phyloP scores from a whole-genome alignment of 768 basidiomycete species.

The Xerocomus potaroensis region DNA sequence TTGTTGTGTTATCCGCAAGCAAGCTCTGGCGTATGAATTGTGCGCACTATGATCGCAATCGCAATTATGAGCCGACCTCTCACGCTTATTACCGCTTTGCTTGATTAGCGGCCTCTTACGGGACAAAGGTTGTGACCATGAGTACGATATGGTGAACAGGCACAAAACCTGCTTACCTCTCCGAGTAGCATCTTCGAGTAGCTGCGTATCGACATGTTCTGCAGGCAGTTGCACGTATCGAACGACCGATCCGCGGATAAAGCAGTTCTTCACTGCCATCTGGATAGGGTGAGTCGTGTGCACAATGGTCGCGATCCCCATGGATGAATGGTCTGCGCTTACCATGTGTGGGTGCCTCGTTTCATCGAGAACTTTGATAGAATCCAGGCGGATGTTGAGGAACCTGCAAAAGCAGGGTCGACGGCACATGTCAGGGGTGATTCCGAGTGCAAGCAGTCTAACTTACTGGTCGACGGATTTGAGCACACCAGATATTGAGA shows the following conservation, averaged over 20 bases:
- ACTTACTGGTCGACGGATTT: conserved; percentile 98
- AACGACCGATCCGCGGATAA: conserved; percentile 97
- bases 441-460: neutral
- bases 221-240: conserved; percentile 95
- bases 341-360: conserved; percentile 98
- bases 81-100: conserved; percentile 32
- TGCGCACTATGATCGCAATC: no score
- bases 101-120: conserved; percentile 40
- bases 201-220: conserved; percentile 89
- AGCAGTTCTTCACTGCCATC: conserved; percentile 99
- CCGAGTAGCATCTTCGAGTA: conserved; percentile 94
- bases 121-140: conserved; percentile 1
- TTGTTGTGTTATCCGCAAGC: neutral
- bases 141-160: neutral
- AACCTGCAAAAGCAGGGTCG: conserved; percentile 48
- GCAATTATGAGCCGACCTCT: no score
- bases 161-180: conserved; percentile 58
- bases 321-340: conserved; percentile 15
- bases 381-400: conserved; percentile 93
- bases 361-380: conserved; percentile 89
- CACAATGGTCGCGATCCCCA: neutral
- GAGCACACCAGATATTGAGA: conserved; percentile 90
- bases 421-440: conserved; percentile 1
- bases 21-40: no score
- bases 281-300: conserved; percentile 28